Base-by-base conservation (phyloP, 768 basidiomycete genomes). In the Hygrocybe coccinea region DNA sequence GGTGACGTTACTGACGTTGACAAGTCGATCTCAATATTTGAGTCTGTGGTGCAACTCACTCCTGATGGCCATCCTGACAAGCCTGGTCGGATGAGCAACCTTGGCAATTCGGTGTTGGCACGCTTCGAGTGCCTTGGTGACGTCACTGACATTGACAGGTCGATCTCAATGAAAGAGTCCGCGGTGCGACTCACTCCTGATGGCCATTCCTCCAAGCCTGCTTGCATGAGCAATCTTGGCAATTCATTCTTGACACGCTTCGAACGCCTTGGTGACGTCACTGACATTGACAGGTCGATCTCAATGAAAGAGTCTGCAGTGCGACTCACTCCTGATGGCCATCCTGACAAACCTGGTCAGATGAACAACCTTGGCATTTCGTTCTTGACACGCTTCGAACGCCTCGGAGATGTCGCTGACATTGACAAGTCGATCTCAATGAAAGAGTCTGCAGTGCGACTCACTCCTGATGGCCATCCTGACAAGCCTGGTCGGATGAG, bases 191-290 rank as follows among this genome's bases (percentile, higher is more conserved):
- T 12, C 44, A 46, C 21, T 46, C 44, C 44, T 12, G 44, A 17
- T 22, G 21, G 15, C 12, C 44, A 46, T 22, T 6, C 21, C 3
- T 5, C 5, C 44, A 46, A 46, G 5, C 17, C 34, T 29, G 29
- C 29, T 29, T 29, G 29, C 29, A 29, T 29, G 29, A 29, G 8
- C 8, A 60, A 55, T 19, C 59, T 63, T 45, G 58, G 29, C 50
- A 62, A 52, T 61, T 56, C 54, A 41, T 56, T 36, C 59, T 64
- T 5, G 60, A 55, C 4, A 33, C 54, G 54, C n/a, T 60, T 56
- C 62, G 39, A 53, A 56, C 60, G 17, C 37, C 15, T 53, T 29
- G 43, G 3, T 6, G 24, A 60, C 41, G 1, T 41, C n/a, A 35
- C 22, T 17, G 57, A 64, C 43, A 22, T 62, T 37, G 47, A 47